Base-by-base conservation (phyloP, 2,329 filamentous ascomycete genomes). In the Orbilia brochopaga region DNA sequence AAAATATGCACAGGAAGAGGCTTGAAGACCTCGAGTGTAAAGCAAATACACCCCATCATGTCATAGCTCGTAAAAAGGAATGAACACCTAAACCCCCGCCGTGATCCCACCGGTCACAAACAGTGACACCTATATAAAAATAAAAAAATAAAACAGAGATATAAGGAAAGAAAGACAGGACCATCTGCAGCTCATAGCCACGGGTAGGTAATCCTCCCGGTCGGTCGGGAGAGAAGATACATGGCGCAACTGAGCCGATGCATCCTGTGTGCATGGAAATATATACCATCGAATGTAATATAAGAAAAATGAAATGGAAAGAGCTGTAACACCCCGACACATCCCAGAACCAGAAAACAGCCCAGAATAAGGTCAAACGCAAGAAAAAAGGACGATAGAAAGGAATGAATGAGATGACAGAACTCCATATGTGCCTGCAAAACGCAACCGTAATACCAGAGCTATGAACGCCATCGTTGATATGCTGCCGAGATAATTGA, bases 1-100 rank as follows among this genome's bases (percentile, higher is more conserved):
- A 40, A 61, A 57, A 54, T 70, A 70, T 70, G 27, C n/a, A 70
- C 65, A 69, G 59, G 65, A 69, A 69, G 53, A 32, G 27, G 8
- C 3, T 32, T 4, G 27, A 32, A 32, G 27, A 32, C 27, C 27
- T 32, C 27, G 27, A 32, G 27, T 32, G 8, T 32, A 54, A 70
- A 70, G 53, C 40, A 50, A 46, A 53, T 17, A 52, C 40, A 60
- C 21, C n/a, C 53, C 4, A 56, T 19, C 23, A 53, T 27, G 27
- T 21, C 27, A 66, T 54, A 44, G 54, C 42, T 30, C 48, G 32
- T 10, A 10, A 62, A 55, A 53, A 50, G 52, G 27, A 55, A 56
- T 19, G 44, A 15, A 23, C 54, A 8, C 56, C 52, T 13, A 50
- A 55, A 50, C 51, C 40, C 56, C 19, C n/a, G n/a, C 27, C 27